Evolutionary conservation across 169 alveolate genomes (phyloP), one percentile per base, ranked within the genome.

Genomic region (Plasmodium fragile): DNA sequence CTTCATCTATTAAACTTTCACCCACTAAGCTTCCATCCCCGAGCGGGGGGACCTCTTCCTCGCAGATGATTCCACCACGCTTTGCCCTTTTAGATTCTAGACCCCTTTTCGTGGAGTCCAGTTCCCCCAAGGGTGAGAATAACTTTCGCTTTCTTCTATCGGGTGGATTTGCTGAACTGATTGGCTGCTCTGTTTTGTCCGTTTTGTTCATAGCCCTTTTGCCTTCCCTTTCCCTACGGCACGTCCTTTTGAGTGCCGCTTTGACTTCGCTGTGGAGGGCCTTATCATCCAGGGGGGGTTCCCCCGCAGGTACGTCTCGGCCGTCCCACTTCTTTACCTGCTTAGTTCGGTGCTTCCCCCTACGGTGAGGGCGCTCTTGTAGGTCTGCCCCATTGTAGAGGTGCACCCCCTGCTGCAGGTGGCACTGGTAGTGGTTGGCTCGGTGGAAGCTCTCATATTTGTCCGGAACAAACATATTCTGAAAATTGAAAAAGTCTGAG

Each of bases 401-500:
- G 49, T 77, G 41, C 1, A 69, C 8, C 22, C 36, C 72, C 25
- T 79, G 28, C 49, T 78, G 91, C 34, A 78, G 13, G 45, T 89
- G 94, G 72, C 94, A 89, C n/a, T 59, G 65, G 71, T 89, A 78
- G 71, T 89, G 84, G 28, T 89, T 89, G 6, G 34, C 55, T 43
- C 49, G 22, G 82, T 89, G 94, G 39, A 78, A 77, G 22, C 70
- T 65, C 52, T 89, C 91, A 41, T 39, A 80, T 22, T 79, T 80
- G 41, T 80, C 78, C 32, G 22, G 65, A 25, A 79, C 34, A 36
- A 41, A 79, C 81, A 79, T 69, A 41, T 89, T 79, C 30, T 89
- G 82, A 28, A 55, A 80, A n/a, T 11, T 28, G 36, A 65, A 89
- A 45, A 89, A 89, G 52, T 89, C 94, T 22, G 13, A 41, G 1